Conservation (phyloP, 371 early-diverging fungal genomes). For the Mucor plumbeus region DNA sequence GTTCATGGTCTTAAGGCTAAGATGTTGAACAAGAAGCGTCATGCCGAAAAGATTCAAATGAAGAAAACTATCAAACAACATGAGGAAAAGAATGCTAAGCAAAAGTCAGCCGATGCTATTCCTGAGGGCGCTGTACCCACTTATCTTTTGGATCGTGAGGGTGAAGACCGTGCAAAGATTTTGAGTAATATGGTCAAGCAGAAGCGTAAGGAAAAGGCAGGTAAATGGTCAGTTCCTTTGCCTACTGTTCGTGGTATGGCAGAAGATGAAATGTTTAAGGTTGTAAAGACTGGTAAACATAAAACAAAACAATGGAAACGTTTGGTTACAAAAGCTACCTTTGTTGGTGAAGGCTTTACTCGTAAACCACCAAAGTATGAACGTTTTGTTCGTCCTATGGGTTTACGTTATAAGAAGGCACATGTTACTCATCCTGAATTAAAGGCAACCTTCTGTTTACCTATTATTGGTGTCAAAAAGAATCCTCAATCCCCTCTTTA, state of each 20-base stretch:
- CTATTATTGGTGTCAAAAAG: constrained; percentile 99
- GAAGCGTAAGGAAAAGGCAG: constrained; percentile 99
- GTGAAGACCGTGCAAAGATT: constrained; percentile 95
- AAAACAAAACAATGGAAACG: constrained; percentile 99
- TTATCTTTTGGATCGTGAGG: constrained; percentile 99
- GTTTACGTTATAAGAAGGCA: constrained; percentile 98
- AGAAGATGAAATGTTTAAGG: constrained; percentile 99
- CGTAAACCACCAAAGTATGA: constrained; percentile 99
- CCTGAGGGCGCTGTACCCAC: constrained; percentile 98
- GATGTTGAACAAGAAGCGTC: constrained; percentile 98
- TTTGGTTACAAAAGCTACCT: constrained; percentile 99
- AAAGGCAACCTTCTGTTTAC: constrained; percentile 97
- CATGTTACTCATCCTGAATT: constrained; percentile 99
- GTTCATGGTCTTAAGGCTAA: constrained; percentile 99
- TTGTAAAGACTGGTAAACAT: constrained; percentile 96
- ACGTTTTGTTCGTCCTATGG: constrained; percentile 99
- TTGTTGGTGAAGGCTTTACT: constrained; percentile 99
- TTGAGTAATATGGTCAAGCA: constrained; percentile 99
- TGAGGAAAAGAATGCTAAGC: constrained; percentile 94
- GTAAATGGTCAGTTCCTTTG: constrained; percentile 98
- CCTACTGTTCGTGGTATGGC: constrained; percentile 99
- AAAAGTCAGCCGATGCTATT: constrained; percentile 85
- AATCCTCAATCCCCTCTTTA: constrained; percentile 98
- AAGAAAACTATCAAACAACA: constrained; percentile 99
- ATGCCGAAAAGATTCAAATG: constrained; percentile 99